A percentile compares a stretch with the other conserved stretches of the same genome.
phyloP scores from a whole-genome alignment of 306 rosid genomes.

The Citrullus amarus region DNA sequence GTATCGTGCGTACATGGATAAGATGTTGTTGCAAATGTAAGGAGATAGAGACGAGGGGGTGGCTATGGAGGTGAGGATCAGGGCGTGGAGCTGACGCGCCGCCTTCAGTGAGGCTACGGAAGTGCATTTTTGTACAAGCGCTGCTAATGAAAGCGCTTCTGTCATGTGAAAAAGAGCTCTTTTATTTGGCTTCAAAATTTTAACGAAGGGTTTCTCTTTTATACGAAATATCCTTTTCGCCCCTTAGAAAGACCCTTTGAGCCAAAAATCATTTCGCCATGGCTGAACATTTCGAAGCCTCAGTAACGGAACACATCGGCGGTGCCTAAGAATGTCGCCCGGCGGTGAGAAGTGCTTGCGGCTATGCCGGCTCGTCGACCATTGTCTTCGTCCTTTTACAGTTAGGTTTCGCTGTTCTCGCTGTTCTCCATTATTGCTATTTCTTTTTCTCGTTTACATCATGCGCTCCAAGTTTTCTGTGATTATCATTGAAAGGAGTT shows the following conservation, averaged over 20 bases:
- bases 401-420: conserved; percentile 27
- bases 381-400: conserved; percentile 37
- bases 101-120: conserved; percentile 28
- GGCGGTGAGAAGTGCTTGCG: conserved; percentile 23
- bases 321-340: conserved; percentile 19
- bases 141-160: conserved; percentile 12
- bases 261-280: background rate
- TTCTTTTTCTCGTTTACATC: background rate
- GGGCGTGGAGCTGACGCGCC: conserved; percentile 75
- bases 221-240: background rate
- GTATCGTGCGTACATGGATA: conserved; percentile 58
- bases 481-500: background rate
- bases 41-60: conserved; percentile 20
- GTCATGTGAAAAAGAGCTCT: conserved; percentile 18
- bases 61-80: conserved; percentile 32
- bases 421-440: background rate
- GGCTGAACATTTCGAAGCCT: background rate
- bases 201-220: background rate
- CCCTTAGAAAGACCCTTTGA: background rate
- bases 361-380: conserved; percentile 47
- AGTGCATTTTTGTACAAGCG: conserved; percentile 52
- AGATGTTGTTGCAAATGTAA: conserved; percentile 46
- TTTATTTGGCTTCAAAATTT: background rate
- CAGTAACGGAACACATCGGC: background rate
- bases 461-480: background rate